Conservation (phyloP, 2,329 filamentous ascomycete genomes). For the Emergomyces pasteurianus region DNA sequence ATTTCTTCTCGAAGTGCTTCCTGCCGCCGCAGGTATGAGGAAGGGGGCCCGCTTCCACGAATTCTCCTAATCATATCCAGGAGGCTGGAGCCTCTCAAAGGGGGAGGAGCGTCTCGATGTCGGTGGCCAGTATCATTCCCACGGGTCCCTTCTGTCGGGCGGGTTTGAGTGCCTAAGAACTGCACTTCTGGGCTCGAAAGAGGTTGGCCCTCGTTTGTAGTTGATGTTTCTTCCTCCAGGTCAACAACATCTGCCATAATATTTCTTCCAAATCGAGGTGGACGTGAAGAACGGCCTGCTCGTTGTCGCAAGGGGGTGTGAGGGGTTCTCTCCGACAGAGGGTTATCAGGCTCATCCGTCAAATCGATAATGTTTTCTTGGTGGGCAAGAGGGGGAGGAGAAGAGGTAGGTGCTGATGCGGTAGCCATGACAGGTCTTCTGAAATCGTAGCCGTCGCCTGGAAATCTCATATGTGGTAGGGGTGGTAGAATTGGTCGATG, state of each 20-base stretch:
- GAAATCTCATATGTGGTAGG: conserved; percentile 27
- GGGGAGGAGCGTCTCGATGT: background rate
- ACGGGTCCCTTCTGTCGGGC: conserved; percentile 11
- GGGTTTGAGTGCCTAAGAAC: conserved; percentile 29
- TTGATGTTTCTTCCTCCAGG: conserved; percentile 25
- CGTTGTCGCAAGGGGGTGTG: conserved; percentile 6
- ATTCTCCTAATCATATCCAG: conserved; percentile 9
- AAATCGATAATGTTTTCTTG: conserved; percentile 34
- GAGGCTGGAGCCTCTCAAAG: conserved; percentile 5
- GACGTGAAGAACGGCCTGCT: conserved; percentile 12
- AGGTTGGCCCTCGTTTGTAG: conserved; percentile 9
- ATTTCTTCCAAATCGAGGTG: conserved; percentile 25
- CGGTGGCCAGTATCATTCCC: background rate
- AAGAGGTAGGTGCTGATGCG: conserved; percentile 22
- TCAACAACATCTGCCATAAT: conserved; percentile 29
- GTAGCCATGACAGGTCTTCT: conserved; percentile 39
- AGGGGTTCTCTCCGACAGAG: conserved; percentile 11
- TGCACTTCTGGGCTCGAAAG: conserved; percentile 38
- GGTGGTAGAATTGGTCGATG: conserved; percentile 16
- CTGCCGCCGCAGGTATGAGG: background rate
- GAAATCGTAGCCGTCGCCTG: conserved; percentile 45
- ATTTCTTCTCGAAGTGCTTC: conserved; percentile 15
- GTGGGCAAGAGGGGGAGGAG: conserved; percentile 13
- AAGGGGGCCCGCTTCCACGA: background rate
- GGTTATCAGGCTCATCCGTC: conserved; percentile 34